A percentile compares a stretch with the other conserved stretches of the same genome.
phyloP scores from a whole-genome alignment of 2,329 filamentous ascomycete genomes.

The Diaporthe sp. region DNA sequence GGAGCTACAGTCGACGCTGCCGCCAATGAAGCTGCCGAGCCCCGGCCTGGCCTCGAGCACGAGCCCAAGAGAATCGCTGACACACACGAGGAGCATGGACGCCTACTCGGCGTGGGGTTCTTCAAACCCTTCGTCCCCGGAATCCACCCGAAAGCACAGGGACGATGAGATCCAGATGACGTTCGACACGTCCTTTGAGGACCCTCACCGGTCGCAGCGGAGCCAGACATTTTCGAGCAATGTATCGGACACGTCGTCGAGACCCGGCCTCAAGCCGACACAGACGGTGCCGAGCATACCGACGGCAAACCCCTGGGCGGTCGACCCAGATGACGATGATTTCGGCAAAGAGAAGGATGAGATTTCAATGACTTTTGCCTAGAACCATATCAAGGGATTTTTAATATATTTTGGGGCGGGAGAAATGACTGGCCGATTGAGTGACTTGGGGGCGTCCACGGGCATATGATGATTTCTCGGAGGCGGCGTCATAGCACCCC shows the following conservation, averaged over 20 bases:
- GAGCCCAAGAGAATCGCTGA: slow-evolving; percentile 52
- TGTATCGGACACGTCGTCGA: slow-evolving; percentile 45
- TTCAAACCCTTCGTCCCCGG: slow-evolving; percentile 24
- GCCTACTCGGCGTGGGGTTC: slow-evolving; percentile 39
- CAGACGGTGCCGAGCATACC: slow-evolving; percentile 65
- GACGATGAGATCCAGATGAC: slow-evolving; percentile 76
- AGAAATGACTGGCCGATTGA: neutral
- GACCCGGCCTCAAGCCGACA: slow-evolving; percentile 59
- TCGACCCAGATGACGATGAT: slow-evolving; percentile 73
- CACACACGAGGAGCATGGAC: slow-evolving; percentile 64
- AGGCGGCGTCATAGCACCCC: slow-evolving; percentile 2
- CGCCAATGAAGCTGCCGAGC: slow-evolving; percentile 82
- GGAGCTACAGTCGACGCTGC: slow-evolving; percentile 89
- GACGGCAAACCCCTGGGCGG: slow-evolving; percentile 78
- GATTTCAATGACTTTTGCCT: slow-evolving; percentile 85
- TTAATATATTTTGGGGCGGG: neutral
- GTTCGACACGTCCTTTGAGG: slow-evolving; percentile 75
- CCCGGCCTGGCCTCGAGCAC: slow-evolving; percentile 50
- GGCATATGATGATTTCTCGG: neutral
- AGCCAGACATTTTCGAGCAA: slow-evolving; percentile 40
- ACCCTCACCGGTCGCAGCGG: slow-evolving; percentile 36
- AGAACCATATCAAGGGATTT: slow-evolving; percentile 1
- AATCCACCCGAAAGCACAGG: slow-evolving; percentile 41
- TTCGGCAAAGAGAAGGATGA: slow-evolving; percentile 82
- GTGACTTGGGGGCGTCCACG: slow-evolving; percentile 14